A percentile compares a stretch with the other conserved stretches of the same genome.
phyloP scores from a whole-genome alignment of 2,329 filamentous ascomycete genomes.

The Massarina eburnea region DNA sequence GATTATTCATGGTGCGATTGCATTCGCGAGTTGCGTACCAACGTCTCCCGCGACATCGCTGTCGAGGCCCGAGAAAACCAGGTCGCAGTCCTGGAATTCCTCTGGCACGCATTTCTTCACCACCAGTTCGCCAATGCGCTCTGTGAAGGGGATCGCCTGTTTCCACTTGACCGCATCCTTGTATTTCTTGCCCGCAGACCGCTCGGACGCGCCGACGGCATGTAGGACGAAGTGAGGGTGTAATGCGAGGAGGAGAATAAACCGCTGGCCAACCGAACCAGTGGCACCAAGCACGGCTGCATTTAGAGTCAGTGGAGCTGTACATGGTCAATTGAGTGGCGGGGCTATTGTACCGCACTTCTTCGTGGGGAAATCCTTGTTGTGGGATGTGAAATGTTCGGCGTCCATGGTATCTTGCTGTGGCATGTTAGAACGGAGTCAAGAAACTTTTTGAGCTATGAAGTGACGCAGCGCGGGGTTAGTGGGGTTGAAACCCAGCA shows the following conservation, averaged over 20 bases:
- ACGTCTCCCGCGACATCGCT: constrained; percentile 90
- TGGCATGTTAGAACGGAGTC: constrained; percentile 22
- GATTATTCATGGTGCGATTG: not conserved
- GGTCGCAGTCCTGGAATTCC: constrained; percentile 85
- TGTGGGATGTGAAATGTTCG: constrained; percentile 45
- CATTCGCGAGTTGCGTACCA: constrained; percentile 57
- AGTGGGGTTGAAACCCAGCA: constrained; percentile 13
- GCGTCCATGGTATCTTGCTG: constrained; percentile 44
- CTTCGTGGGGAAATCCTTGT: constrained; percentile 51
- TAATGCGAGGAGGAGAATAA: constrained; percentile 85
- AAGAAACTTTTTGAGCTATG: constrained; percentile 20
- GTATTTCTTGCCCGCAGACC: constrained; percentile 92
- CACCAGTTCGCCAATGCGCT: constrained; percentile 73
- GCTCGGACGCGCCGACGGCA: constrained; percentile 84
- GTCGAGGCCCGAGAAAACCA: constrained; percentile 92
- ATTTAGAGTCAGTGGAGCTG: constrained; percentile 18
- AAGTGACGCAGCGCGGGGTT: constrained; percentile 25
- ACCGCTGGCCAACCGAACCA: constrained; percentile 91
- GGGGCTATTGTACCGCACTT: constrained; percentile 53
- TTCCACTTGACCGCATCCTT: constrained; percentile 95
- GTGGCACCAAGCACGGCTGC: constrained; percentile 80
- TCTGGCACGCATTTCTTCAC: constrained; percentile 82
- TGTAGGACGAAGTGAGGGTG: constrained; percentile 87
- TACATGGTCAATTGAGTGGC: not conserved
- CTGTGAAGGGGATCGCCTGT: constrained; percentile 80